Conservation (phyloP, 2,329 filamentous ascomycete genomes). For the Penicillium fuscoglaucum region DNA sequence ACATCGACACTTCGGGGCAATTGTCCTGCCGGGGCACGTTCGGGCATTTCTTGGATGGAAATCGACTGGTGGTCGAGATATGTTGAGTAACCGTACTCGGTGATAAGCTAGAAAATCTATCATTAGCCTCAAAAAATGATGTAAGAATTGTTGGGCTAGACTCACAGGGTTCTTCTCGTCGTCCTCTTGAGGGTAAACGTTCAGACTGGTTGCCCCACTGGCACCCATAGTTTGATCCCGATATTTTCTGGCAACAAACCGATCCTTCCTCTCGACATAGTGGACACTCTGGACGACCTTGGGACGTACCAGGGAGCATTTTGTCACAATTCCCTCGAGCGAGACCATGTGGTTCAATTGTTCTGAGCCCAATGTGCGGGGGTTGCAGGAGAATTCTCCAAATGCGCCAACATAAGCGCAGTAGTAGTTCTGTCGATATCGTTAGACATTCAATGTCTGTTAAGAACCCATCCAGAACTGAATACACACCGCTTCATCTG, state of each 20-base stretch:
- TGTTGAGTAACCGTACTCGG: slow-evolving; percentile 93
- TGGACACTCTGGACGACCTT: slow-evolving; percentile 99
- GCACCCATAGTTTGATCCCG: slow-evolving; percentile 94
- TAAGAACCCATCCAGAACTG: not conserved
- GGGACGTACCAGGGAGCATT: slow-evolving; percentile 89
- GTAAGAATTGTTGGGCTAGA: not conserved
- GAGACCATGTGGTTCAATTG: slow-evolving; percentile 97
- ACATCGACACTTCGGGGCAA: slow-evolving; percentile 94
- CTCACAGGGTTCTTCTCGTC: slow-evolving; percentile 78
- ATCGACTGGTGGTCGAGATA: slow-evolving; percentile 97
- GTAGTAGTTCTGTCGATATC: slow-evolving; percentile 64
- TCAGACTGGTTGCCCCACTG: slow-evolving; percentile 81
- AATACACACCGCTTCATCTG: slow-evolving; percentile 65
- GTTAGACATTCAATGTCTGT: slow-evolving; percentile 7
- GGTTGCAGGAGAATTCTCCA: slow-evolving; percentile 91
- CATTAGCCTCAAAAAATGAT: not conserved
- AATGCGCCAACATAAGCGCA: slow-evolving; percentile 97
- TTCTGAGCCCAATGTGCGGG: slow-evolving; percentile 81
- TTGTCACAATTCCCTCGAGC: slow-evolving; percentile 94
- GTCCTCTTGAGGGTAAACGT: slow-evolving; percentile 91
- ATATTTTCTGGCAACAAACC: slow-evolving; percentile 88
- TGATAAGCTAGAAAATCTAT: slow-evolving; percentile 60
- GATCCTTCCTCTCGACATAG: slow-evolving; percentile 83
- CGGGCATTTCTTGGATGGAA: slow-evolving; percentile 98
- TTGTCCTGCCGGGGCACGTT: slow-evolving; percentile 91